Evolutionary conservation across 495 filamentous ascomycete genomes (phyloP), one percentile per base, ranked within the genome.

Genomic region (Rostrohypoxylon terebratum): DNA sequence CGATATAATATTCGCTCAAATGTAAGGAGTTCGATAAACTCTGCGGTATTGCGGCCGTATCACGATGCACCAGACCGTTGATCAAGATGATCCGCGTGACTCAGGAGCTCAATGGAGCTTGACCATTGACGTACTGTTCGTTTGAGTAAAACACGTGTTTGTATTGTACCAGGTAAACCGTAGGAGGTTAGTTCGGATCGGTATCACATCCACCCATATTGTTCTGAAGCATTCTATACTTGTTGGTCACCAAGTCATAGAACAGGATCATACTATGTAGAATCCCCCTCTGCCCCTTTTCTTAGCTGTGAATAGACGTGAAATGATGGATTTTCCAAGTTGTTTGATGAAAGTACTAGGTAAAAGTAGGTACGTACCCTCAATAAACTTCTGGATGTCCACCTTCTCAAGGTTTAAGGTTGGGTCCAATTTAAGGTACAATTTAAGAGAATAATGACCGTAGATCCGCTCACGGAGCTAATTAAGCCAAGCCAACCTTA

Each of bases 361-460:
- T n/a, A n/a, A n/a, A n/a, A n/a, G n/a, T n/a, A 50, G 18, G 47
- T 50, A 50, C 47, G 42, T 18, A 18, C 42, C 42, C 5, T 45
- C 3, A 45, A 45, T n/a, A 45, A 45, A n/a, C 8, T 9, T 9
- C 11, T 38, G 11, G 9, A 38, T 38, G 40, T 16, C 13, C 13
- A 44, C 14, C 14, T 44, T 44, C 40, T n/a, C 40, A 44, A 20
- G 42, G 47, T 23, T 21, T 11, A 50, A 50, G 10, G 47, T 50
- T 25, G 47, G 47, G 47, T 50, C 47, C 18, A 50, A 50, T 50
- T 50, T 48, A 48, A 48, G 18, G 44, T 20, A 20, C 18, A 48
- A 48, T 48, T 48, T 50, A 50, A 50, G 18, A 50, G 25, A 18
- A 50, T 23, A 50, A 50, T 25, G 25, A 50, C 18, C 47, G 18